These are phyloP conservation scores for Aspergillus nomiae DNA, from an alignment of 2,329 filamentous ascomycete species.

Conservation along the genomic window DNA sequence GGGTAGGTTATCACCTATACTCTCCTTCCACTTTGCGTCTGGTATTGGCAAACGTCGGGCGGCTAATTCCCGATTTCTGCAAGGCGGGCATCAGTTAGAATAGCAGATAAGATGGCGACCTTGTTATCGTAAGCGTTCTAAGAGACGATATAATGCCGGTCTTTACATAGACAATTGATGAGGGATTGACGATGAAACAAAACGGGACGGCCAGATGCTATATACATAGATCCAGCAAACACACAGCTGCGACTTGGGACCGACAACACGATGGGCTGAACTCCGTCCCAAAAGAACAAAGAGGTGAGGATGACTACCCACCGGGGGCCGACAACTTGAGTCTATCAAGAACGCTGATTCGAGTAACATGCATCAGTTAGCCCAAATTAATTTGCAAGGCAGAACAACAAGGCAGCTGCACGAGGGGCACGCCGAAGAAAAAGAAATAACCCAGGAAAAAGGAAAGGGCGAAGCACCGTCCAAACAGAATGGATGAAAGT, in stretches of 20 bases:
- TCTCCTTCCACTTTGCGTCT: neutral
- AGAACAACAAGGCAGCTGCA: slow-evolving; percentile 18
- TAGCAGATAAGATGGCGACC: slow-evolving; percentile 13
- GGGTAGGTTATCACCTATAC: slow-evolving; percentile 8
- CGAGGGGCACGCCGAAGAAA: slow-evolving; percentile 7
- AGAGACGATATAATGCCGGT: slow-evolving; percentile 19
- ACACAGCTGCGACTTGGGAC: neutral
- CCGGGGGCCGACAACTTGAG: slow-evolving; percentile 9
- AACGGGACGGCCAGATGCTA: slow-evolving; percentile 1
- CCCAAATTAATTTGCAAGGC: slow-evolving; percentile 5
- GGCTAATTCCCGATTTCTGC: slow-evolving; percentile 9
- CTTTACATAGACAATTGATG: slow-evolving; percentile 18
- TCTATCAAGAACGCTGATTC: slow-evolving; percentile 11
- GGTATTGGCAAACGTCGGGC: slow-evolving; percentile 1
- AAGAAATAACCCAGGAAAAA: slow-evolving; percentile 12
- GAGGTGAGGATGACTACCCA: neutral
- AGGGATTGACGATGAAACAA: neutral
- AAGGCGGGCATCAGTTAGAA: slow-evolving; percentile 18
- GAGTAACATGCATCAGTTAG: slow-evolving; percentile 20
- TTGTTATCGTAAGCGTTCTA: slow-evolving; percentile 9
- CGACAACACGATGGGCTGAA: neutral
- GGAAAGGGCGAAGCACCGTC: slow-evolving; percentile 4
- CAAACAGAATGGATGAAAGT: slow-evolving; percentile 8
- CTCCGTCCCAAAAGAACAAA: neutral
- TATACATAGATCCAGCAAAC: neutral